phyloP scores from a whole-genome alignment of 2,329 filamentous ascomycete species.

The Arthrobotrys megalospora region DNA sequence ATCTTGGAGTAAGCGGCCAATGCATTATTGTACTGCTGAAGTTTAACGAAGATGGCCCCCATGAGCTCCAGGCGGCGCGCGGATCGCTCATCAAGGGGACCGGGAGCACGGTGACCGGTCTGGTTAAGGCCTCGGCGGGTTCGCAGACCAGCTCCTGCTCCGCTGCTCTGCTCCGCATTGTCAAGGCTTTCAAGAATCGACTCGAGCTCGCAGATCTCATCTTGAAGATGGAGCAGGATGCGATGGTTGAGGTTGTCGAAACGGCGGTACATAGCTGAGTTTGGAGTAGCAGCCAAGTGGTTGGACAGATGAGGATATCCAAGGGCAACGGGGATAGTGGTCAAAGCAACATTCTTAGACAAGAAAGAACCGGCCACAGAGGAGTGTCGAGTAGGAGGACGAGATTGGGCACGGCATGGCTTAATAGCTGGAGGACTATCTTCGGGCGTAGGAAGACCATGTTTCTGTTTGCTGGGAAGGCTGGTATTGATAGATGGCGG shows the following conservation, averaged over 20 bases:
- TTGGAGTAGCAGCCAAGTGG: conserved; percentile 61
- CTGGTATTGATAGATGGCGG: conserved; percentile 60
- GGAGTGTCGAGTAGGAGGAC: conserved; percentile 47
- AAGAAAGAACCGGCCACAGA: conserved; percentile 49
- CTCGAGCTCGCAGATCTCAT: conserved; percentile 85
- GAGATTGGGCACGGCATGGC: conserved; percentile 54
- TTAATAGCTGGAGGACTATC: conserved; percentile 58
- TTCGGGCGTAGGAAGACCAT: conserved; percentile 55
- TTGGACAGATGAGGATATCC: conserved; percentile 63
- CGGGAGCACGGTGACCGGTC: conserved; percentile 48
- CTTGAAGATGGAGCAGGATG: conserved; percentile 84
- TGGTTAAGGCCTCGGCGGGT: conserved; percentile 61
- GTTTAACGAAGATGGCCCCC: conserved; percentile 63
- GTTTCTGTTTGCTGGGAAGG: conserved; percentile 49
- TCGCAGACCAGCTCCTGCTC: conserved; percentile 63
- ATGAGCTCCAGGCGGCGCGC: conserved; percentile 62
- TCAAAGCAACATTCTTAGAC: conserved; percentile 34
- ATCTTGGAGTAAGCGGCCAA: conserved; percentile 58
- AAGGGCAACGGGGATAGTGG: conserved; percentile 53
- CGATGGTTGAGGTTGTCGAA: conserved; percentile 88
- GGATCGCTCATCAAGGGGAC: conserved; percentile 52
- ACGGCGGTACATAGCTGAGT: conserved; percentile 80
- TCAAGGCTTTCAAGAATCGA: conserved; percentile 82
- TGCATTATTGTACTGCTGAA: conserved; percentile 62
- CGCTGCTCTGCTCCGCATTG: conserved; percentile 65